Conservation (phyloP, 2,329 filamentous ascomycete genomes). For the Didymella glomerata region DNA sequence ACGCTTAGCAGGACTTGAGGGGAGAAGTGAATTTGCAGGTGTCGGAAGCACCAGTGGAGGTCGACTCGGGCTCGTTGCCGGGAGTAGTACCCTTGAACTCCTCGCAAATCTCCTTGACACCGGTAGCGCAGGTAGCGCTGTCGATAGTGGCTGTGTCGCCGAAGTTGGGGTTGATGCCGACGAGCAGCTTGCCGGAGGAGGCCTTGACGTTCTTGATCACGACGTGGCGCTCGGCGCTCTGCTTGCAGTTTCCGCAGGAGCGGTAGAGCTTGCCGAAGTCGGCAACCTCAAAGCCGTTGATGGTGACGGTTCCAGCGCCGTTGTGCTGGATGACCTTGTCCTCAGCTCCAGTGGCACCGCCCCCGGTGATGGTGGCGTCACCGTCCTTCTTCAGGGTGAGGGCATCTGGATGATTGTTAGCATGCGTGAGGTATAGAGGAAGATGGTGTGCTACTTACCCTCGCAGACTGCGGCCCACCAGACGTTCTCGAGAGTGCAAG, state of each 20-base stretch:
- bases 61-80: conserved; percentile 30
- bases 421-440: background rate
- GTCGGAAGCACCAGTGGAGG: conserved; percentile 23
- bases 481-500: conserved; percentile 57
- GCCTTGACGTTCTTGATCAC: conserved; percentile 54
- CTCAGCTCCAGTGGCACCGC: conserved; percentile 46
- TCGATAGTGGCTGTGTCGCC: conserved; percentile 55
- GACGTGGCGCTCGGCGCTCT: conserved; percentile 53
- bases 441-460: conserved; percentile 18
- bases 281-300: conserved; percentile 38
- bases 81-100: conserved; percentile 33
- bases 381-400: conserved; percentile 44
- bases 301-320: conserved; percentile 48
- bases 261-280: conserved; percentile 54
- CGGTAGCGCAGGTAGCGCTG: conserved; percentile 29
- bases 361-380: conserved; percentile 50
- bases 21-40: conserved; percentile 33
- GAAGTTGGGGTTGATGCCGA: conserved; percentile 61
- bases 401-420: conserved; percentile 36
- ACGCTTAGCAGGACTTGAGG: conserved; percentile 34
- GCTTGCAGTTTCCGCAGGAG: conserved; percentile 58
- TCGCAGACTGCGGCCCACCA: conserved; percentile 53
- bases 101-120: conserved; percentile 33
- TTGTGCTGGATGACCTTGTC: conserved; percentile 55
- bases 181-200: conserved; percentile 52